Evolutionary conservation across 2,329 filamentous ascomycete species (phyloP).

Genomic region (Colletotrichum plurivorum): DNA sequence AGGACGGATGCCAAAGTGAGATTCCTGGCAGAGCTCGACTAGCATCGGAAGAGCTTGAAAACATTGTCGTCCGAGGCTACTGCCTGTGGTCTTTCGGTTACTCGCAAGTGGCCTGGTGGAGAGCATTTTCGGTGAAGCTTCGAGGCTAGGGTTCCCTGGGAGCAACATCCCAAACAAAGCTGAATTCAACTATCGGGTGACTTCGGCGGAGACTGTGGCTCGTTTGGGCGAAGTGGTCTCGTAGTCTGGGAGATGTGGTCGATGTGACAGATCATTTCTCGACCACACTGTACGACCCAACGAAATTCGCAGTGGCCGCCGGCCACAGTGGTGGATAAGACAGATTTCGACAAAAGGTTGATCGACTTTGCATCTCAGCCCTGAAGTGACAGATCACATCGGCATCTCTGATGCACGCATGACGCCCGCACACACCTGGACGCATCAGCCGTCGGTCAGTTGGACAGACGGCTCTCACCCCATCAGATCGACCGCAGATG

Average conservation of each 20-base stretch:
- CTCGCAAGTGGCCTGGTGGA: background rate
- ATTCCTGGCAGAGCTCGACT: background rate
- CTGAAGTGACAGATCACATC: conserved; percentile 32
- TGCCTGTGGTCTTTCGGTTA: too few species aligned
- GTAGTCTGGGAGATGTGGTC: conserved; percentile 16
- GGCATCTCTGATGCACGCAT: conserved; percentile 6
- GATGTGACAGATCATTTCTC: conserved; percentile 32
- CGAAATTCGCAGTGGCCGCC: conserved; percentile 10
- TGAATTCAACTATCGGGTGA: conserved; percentile 4
- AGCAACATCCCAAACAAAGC: background rate
- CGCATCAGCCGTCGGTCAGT: background rate
- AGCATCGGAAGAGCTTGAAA: background rate
- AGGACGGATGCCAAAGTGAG: background rate
- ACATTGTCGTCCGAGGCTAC: too few species aligned
- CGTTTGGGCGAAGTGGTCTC: conserved; percentile 6
- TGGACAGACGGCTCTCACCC: conserved; percentile 10
- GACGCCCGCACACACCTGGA: background rate
- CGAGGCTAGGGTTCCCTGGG: conserved; percentile 2
- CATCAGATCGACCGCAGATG: conserved; percentile 1
- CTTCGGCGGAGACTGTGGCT: background rate
- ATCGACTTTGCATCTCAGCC: conserved; percentile 34
- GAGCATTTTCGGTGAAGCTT: conserved; percentile 4
- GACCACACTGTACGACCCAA: background rate
- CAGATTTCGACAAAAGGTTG: conserved; percentile 20
- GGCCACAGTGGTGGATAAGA: background rate